phyloP scores from a whole-genome alignment of 2,329 filamentous ascomycete species.

The Colletotrichum euphorbiae region DNA sequence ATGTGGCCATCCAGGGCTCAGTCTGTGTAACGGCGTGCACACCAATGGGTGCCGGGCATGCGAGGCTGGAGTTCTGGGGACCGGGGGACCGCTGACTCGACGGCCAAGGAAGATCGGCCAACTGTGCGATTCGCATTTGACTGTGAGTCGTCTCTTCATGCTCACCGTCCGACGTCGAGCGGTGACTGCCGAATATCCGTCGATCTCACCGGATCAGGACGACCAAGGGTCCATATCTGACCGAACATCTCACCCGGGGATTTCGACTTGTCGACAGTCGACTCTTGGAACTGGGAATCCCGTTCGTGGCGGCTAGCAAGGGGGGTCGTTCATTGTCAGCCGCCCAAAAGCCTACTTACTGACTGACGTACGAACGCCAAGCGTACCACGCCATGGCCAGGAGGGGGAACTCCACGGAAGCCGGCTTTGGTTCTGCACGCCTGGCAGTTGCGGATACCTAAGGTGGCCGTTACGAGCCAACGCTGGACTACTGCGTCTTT shows the following conservation, averaged over 20 bases:
- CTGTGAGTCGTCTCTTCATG: conserved; percentile 27
- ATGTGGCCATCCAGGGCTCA: conserved; percentile 33
- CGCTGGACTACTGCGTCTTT: conserved; percentile 26
- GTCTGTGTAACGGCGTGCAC: conserved; percentile 16
- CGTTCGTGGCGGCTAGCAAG: conserved; percentile 23
- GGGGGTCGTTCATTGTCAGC: conserved; percentile 1
- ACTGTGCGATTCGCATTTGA: conserved; percentile 36
- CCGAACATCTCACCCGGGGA: not conserved
- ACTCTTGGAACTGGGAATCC: conserved; percentile 13
- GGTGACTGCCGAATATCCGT: conserved; percentile 33
- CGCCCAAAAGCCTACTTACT: conserved; percentile 9
- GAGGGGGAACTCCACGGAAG: conserved; percentile 23
- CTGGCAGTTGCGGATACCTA: conserved; percentile 14
- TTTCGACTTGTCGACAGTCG: conserved; percentile 27
- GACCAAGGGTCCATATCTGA: not conserved
- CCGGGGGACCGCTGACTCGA: conserved; percentile 38
- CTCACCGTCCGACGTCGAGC: conserved; percentile 22
- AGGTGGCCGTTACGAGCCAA: not conserved
- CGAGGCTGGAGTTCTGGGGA: conserved; percentile 34
- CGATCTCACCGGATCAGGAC: conserved; percentile 32
- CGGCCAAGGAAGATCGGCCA: conserved; percentile 30
- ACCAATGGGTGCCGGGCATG: conserved; percentile 28
- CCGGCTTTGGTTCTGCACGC: conserved; percentile 9
- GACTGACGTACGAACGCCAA: not conserved
- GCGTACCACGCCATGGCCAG: conserved; percentile 7